Percentiles rank a stretch among this genome's conserved stretches.
Conservation (phyloP, 306 rosid species). For the Macrotyloma uniflorum region DNA sequence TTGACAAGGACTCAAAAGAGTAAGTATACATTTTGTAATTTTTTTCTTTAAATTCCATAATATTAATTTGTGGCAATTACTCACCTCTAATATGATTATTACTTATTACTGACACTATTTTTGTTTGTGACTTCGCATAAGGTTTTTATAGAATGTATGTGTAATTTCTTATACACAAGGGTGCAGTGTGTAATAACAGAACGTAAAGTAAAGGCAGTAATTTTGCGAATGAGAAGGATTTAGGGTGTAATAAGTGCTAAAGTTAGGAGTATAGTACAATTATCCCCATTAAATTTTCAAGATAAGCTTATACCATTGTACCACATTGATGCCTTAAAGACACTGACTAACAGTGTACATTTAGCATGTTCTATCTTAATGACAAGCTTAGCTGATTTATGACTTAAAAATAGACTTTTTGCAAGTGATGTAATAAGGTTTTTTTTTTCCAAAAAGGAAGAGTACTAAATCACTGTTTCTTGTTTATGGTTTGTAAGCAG, state of each 20-base stretch:
- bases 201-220: background rate
- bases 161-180: conserved; percentile 1
- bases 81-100: background rate
- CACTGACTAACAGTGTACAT: background rate
- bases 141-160: background rate
- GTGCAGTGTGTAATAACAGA: background rate
- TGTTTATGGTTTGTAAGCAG: conserved; percentile 15
- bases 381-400: conserved; percentile 6
- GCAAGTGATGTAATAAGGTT: background rate
- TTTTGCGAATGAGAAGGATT: background rate
- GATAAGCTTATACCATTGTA: conserved; percentile 18
- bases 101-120: background rate
- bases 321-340: conserved; percentile 16
- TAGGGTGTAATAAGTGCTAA: conserved; percentile 7
- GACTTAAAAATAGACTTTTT: background rate
- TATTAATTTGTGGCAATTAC: background rate
- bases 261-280: background rate
- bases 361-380: conserved; percentile 1
- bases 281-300: background rate
- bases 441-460: background rate
- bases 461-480: background rate
- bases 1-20: conserved; percentile 93
- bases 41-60: conserved; percentile 11
- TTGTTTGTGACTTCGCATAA: background rate
- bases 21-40: conserved; percentile 52